Conservation (phyloP, 2,329 filamentous ascomycete species). For the Claviceps paspali region DNA sequence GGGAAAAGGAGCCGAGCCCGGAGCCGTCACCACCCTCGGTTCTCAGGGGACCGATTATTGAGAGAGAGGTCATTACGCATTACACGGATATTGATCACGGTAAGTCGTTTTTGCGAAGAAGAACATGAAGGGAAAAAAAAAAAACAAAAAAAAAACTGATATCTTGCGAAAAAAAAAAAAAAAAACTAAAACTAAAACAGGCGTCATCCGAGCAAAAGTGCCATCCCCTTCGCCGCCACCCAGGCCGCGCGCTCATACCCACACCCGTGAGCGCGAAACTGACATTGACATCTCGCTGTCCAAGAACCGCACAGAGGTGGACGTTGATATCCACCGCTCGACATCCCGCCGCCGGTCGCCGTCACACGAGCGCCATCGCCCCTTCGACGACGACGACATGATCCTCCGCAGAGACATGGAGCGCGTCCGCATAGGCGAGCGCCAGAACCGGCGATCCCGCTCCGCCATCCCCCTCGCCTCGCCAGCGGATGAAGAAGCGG, state of each 20-base stretch:
- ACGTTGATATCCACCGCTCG: constrained; percentile 38
- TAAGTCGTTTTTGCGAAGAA: constrained; percentile 24
- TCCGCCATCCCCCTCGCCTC: constrained; percentile 31
- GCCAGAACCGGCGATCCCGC: constrained; percentile 33
- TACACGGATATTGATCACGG: constrained; percentile 80
- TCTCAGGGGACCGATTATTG: constrained; percentile 63
- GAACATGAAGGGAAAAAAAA: background rate
- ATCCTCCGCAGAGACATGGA: constrained; percentile 43
- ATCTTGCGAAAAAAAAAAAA: no score
- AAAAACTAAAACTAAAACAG: no score
- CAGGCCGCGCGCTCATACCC: constrained; percentile 16
- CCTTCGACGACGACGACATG: constrained; percentile 48
- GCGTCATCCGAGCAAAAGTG: constrained; percentile 27
- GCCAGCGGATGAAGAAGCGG: constrained; percentile 42
- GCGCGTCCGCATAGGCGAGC: constrained; percentile 29
- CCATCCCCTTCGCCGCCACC: constrained; percentile 35
- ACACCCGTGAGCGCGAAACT: constrained; percentile 26
- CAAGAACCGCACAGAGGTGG: constrained; percentile 40
- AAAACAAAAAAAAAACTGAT: background rate
- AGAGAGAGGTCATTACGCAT: constrained; percentile 79
- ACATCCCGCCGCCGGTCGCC: constrained; percentile 16
- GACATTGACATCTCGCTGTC: constrained; percentile 47
- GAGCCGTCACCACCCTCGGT: constrained; percentile 31
- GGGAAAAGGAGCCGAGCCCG: constrained; percentile 18
- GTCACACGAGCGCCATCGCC: constrained; percentile 24